phyloP scores from a whole-genome alignment of 2,329 filamentous ascomycete genomes.

The Colletotrichum orbiculare region DNA sequence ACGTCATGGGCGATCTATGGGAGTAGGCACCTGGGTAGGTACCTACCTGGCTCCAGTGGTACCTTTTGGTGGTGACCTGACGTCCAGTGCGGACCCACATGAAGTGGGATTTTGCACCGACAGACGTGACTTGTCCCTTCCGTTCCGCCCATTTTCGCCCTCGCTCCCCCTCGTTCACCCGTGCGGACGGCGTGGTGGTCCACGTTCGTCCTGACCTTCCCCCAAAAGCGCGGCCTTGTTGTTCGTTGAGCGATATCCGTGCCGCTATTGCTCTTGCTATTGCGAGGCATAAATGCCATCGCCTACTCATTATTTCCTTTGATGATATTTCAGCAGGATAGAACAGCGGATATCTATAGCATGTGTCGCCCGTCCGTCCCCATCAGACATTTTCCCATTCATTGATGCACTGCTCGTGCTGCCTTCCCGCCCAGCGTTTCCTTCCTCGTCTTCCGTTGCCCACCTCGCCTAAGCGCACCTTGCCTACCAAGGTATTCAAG shows the following conservation, averaged over 20 bases:
- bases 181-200: constrained; percentile 17
- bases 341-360: no score
- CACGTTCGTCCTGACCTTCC: no score
- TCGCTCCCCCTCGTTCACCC: constrained; percentile 17
- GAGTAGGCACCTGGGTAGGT: constrained; percentile 7
- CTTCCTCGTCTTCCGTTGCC: constrained; percentile 1
- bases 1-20: constrained; percentile 28
- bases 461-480: not conserved
- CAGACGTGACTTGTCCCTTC: constrained; percentile 37
- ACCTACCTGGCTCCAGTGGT: not conserved
- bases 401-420: no score
- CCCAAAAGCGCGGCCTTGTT: not conserved
- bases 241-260: no score
- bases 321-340: no score
- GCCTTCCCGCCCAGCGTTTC: not conserved
- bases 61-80: constrained; percentile 22
- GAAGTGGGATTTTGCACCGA: constrained; percentile 39
- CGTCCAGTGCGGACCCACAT: constrained; percentile 38
- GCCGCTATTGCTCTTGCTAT: no score
- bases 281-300: no score
- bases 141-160: constrained; percentile 36
- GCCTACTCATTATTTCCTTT: no score
- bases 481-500: no score
- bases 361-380: no score
- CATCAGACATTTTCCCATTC: no score